A percentile compares a stretch with the other conserved stretches of the same genome.
Conservation (phyloP, 805 yeast genomes). For the Jamesozyma hellenica region DNA sequence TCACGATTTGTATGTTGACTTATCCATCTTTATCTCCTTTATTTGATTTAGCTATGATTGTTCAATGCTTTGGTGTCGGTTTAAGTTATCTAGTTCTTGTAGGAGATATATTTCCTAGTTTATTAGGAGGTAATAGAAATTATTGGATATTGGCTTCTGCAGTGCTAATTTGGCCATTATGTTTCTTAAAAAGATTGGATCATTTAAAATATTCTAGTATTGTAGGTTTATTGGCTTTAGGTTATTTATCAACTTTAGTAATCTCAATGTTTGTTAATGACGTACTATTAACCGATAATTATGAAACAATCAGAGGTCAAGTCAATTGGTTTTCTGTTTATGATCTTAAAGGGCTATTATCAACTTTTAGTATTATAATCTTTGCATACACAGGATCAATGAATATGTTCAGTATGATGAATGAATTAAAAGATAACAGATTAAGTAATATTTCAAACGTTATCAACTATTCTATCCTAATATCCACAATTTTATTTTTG, state of each 20-base stretch:
- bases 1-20: constrained; percentile 58
- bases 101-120: constrained; percentile 65
- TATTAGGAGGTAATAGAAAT: constrained; percentile 38
- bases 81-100: constrained; percentile 61
- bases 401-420: constrained; percentile 66
- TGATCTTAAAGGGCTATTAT: constrained; percentile 37
- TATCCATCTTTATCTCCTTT: constrained; percentile 59
- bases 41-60: constrained; percentile 66
- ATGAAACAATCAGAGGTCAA: constrained; percentile 35
- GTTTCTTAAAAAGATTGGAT: constrained; percentile 53
- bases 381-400: constrained; percentile 80
- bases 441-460: constrained; percentile 40
- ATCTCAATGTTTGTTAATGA: constrained; percentile 41
- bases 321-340: constrained; percentile 36
- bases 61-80: constrained; percentile 74
- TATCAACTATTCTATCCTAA: constrained; percentile 37
- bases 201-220: constrained; percentile 61
- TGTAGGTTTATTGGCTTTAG: constrained; percentile 58
- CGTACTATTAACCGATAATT: constrained; percentile 26
- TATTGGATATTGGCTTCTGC: constrained; percentile 40
- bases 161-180: constrained; percentile 50
- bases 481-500: constrained; percentile 49
- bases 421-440: constrained; percentile 51
- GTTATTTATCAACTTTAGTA: constrained; percentile 38
- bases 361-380: constrained; percentile 64